Conservation (phyloP, 2,329 filamentous ascomycete species). For the Helotiales sp. region DNA sequence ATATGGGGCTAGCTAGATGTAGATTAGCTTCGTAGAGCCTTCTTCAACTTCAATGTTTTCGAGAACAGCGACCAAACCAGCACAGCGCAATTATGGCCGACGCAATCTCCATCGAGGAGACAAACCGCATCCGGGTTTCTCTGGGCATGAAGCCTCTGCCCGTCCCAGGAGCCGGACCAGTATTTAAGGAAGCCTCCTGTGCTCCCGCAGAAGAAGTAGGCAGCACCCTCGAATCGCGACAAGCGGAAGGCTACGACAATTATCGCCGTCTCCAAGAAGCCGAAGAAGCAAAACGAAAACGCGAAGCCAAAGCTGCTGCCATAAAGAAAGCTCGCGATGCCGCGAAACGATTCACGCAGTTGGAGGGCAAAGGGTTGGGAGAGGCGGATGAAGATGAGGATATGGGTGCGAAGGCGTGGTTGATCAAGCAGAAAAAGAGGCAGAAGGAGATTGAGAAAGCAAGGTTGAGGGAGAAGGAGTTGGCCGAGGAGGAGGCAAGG, state of each 20-base stretch:
- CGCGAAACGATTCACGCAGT: constrained; percentile 70
- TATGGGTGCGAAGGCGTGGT: constrained; percentile 80
- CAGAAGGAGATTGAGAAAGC: constrained; percentile 87
- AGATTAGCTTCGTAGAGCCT: background rate
- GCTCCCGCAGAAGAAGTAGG: constrained; percentile 61
- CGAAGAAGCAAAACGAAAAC: constrained; percentile 74
- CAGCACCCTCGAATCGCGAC: constrained; percentile 81
- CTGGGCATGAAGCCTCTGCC: constrained; percentile 89
- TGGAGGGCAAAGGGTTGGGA: constrained; percentile 83
- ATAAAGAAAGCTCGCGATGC: constrained; percentile 86
- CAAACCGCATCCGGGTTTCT: constrained; percentile 85
- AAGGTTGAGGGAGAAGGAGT: constrained; percentile 70
- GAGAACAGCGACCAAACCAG: background rate
- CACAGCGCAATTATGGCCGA: constrained; percentile 42
- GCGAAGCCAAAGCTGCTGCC: constrained; percentile 77
- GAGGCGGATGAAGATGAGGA: constrained; percentile 68
- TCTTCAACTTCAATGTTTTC: background rate
- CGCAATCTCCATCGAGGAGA: constrained; percentile 82
- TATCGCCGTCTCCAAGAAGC: constrained; percentile 65
- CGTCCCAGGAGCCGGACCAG: constrained; percentile 69
- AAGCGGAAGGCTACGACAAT: constrained; percentile 73
- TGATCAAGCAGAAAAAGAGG: constrained; percentile 86
- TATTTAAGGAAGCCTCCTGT: constrained; percentile 50
- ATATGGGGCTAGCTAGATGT: background rate
- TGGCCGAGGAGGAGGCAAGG: constrained; percentile 71